Evolutionary conservation across 441 rosid species (phyloP), one percentile per base, ranked within the genome.

Genomic region (Pelargonium hybrid): DNA sequence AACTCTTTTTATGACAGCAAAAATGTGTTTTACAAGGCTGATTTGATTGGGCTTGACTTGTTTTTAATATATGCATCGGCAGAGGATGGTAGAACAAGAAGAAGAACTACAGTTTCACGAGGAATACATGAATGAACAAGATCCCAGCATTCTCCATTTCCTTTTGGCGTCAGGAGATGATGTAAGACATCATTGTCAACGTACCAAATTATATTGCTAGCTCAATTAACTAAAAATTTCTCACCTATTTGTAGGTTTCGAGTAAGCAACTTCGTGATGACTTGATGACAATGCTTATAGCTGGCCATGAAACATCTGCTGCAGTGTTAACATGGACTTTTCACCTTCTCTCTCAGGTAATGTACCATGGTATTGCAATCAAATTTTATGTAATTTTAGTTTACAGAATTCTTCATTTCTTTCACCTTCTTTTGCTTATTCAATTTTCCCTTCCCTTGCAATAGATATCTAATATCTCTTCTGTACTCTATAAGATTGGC

Each of bases 251-350:
- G 75, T 72, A 94, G 98, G 94, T 94, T 71, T 88, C 96, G 47
- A 91, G 96, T 81, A 91, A 91, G 83, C 98, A 94, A 81, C 98
- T 94, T 39, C 91, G 96, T 54, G 98, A 94, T 82, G 98, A 94
- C 78, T 82, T 94, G 83, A 94, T 94, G 98, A 94, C 98, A 48
- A 74, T 94, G 96, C 98, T 94, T 77, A 94, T 94, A 75, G 98
- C 98, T 20, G 98, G 98, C 65, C 98, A 94, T 73, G 98, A 94
- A 84, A 94, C 98, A 31, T 86, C 97, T 11, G 98, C 97, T 61
- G 98, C 98, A 3, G 96, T 94, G 67, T 77, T 91, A 72, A 94
- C 98, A 29, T 94, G 98, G 98, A 94, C 97, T n/a, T 94, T 94
- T 80, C 90, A 90, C 80, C 96, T 94, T 50, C 76, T 94, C 64